Evolutionary conservation across 352 stramenopile species (phyloP).

Genomic region (Globisporangium cederbergense): DNA sequence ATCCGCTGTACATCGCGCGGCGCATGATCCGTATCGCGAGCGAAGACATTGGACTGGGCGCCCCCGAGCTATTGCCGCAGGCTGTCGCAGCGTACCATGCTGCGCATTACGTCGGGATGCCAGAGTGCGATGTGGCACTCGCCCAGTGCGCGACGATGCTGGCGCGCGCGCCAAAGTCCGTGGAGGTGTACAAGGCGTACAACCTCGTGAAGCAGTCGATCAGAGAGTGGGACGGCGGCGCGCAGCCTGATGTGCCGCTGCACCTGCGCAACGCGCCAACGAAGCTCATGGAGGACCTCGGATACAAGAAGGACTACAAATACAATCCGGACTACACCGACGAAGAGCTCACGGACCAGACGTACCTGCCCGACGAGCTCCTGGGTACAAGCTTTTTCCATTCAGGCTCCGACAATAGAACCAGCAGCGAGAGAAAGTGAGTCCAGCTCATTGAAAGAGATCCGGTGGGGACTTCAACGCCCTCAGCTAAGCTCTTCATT

Average conservation of each 20-base stretch:
- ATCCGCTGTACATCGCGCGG: constrained; percentile 74
- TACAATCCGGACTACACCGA: constrained; percentile 78
- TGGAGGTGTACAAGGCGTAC: constrained; percentile 83
- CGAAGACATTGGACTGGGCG: constrained; percentile 80
- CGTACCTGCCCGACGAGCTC: constrained; percentile 76
- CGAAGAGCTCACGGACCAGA: constrained; percentile 73
- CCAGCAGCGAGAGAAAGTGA: too few relatives aligned
- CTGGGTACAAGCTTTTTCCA: constrained; percentile 58
- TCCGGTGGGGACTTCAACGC: neutral
- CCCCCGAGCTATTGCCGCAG: constrained; percentile 62
- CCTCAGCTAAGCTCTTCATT: too few relatives aligned
- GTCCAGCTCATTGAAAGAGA: neutral
- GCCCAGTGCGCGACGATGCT: constrained; percentile 77
- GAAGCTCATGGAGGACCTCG: constrained; percentile 71
- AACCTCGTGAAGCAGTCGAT: constrained; percentile 73
- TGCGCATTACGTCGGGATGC: constrained; percentile 79
- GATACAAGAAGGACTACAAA: constrained; percentile 77
- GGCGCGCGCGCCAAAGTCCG: constrained; percentile 77
- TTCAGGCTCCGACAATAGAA: neutral
- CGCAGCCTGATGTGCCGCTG: constrained; percentile 69
- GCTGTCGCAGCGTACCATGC: constrained; percentile 71
- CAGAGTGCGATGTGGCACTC: constrained; percentile 81
- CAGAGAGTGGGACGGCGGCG: constrained; percentile 42
- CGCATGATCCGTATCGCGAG: constrained; percentile 82
- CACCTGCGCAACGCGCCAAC: constrained; percentile 83